phyloP scores from a whole-genome alignment of 2,329 filamentous ascomycete genomes.

The Epichloe sibirici region DNA sequence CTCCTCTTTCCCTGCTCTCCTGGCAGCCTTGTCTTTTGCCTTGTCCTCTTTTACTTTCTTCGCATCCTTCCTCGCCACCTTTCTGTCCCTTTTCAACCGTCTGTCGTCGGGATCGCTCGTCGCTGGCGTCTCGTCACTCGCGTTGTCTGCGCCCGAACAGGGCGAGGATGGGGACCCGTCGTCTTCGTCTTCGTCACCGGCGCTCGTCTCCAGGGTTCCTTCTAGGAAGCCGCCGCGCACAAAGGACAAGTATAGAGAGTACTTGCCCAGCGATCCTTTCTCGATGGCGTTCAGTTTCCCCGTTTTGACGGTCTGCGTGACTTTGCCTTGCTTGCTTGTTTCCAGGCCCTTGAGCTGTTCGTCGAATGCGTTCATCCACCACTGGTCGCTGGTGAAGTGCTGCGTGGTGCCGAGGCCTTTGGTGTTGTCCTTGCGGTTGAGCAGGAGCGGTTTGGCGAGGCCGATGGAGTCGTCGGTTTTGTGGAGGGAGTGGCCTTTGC shows the following conservation, averaged over 20 bases:
- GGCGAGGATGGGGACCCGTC: neutral
- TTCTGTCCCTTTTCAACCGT: neutral
- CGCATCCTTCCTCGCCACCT: neutral
- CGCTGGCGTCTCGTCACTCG: constrained; percentile 17
- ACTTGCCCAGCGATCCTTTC: constrained; percentile 38
- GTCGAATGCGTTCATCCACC: constrained; percentile 96
- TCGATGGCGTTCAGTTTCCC: constrained; percentile 45
- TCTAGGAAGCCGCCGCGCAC: constrained; percentile 67
- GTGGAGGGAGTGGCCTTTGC: constrained; percentile 78
- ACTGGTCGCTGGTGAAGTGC: constrained; percentile 64
- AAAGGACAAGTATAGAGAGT: constrained; percentile 71
- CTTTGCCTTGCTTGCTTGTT: constrained; percentile 42
- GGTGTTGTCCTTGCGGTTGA: constrained; percentile 70
- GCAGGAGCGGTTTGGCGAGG: constrained; percentile 69
- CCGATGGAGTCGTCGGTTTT: constrained; percentile 59
- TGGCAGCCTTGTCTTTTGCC: neutral
- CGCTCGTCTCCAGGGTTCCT: constrained; percentile 46
- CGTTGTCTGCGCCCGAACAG: constrained; percentile 10
- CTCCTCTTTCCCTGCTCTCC: neutral
- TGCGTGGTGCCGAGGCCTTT: constrained; percentile 70
- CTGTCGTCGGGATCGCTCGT: constrained; percentile 16
- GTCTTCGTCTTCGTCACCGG: constrained; percentile 10
- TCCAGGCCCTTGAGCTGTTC: constrained; percentile 74
- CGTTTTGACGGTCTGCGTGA: constrained; percentile 42
- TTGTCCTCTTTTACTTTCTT: constrained; percentile 13